Evolutionary conservation across 768 basidiomycete species (phyloP).

Genomic region (Russula foetens): DNA sequence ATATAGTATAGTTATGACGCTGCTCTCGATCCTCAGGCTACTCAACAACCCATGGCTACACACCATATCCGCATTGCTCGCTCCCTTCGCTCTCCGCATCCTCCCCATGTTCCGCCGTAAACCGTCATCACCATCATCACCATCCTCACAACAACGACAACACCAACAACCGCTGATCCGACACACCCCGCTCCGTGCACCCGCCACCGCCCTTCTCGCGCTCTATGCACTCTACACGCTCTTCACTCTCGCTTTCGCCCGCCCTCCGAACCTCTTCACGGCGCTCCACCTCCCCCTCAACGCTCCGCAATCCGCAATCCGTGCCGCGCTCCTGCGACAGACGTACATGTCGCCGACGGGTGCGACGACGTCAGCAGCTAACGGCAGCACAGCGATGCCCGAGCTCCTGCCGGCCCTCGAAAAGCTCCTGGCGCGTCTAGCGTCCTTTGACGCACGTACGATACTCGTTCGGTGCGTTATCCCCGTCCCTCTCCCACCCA

Average conservation of each 20-base stretch:
- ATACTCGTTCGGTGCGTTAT: conserved; percentile 17
- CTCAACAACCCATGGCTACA: conserved; percentile 7
- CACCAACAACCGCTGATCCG: too few relatives aligned
- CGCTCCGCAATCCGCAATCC: conserved; percentile 5
- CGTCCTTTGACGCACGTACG: conserved; percentile 15
- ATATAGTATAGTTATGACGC: neutral
- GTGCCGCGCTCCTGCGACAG: neutral
- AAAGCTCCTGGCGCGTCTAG: conserved; percentile 14
- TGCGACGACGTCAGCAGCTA: neutral
- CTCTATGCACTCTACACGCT: conserved; percentile 15
- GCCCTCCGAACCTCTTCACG: conserved; percentile 18
- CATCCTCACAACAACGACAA: too few relatives aligned
- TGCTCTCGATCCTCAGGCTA: neutral
- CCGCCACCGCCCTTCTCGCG: conserved; percentile 4
- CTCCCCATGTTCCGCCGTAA: neutral
- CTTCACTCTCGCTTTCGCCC: conserved; percentile 7
- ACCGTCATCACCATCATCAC: too few relatives aligned
- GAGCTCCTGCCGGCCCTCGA: conserved; percentile 13
- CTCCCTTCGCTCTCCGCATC: neutral
- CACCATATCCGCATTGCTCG: conserved; percentile 1
- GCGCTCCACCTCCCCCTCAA: conserved; percentile 13
- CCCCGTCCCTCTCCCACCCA: neutral
- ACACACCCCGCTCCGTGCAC: conserved; percentile 1
- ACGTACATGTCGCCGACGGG: neutral
- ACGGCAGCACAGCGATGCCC: neutral